Conservation (phyloP, 2,329 filamentous ascomycete species). For the Aspergillus aculeatus region DNA sequence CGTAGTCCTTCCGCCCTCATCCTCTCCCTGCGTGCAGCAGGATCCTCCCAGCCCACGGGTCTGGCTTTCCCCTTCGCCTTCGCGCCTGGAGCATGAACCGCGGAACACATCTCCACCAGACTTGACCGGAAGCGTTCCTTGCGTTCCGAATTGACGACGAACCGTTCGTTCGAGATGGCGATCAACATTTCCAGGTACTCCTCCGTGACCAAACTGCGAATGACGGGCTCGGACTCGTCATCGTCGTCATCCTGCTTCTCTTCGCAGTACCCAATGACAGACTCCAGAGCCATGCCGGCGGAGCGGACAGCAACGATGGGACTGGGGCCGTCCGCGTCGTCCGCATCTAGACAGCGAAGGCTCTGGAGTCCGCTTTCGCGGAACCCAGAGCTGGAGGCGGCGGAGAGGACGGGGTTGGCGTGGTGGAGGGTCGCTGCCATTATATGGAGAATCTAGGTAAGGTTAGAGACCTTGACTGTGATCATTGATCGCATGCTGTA, state of each 20-base stretch:
- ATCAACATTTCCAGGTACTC: slow-evolving; percentile 68
- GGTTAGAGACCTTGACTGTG: slow-evolving; percentile 20
- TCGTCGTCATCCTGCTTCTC: slow-evolving; percentile 32
- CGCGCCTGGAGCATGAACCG: slow-evolving; percentile 1
- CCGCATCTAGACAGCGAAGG: slow-evolving; percentile 55
- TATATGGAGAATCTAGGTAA: slow-evolving; percentile 76
- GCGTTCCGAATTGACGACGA: slow-evolving; percentile 40
- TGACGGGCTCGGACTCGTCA: slow-evolving; percentile 39
- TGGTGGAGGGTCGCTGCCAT: slow-evolving; percentile 72
- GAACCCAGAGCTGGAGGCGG: slow-evolving; percentile 79
- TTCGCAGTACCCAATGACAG: slow-evolving; percentile 64
- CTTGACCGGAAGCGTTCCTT: slow-evolving; percentile 38
- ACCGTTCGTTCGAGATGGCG: slow-evolving; percentile 65
- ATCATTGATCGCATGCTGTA: too few species aligned
- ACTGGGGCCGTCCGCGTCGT: slow-evolving; percentile 46
- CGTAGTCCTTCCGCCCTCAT: slow-evolving; percentile 43
- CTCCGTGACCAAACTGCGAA: slow-evolving; percentile 60
- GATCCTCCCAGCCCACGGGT: slow-evolving; percentile 38
- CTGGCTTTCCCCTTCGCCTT: slow-evolving; percentile 24
- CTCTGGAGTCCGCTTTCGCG: slow-evolving; percentile 76
- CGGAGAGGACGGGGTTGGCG: slow-evolving; percentile 72
- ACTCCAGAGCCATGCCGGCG: slow-evolving; percentile 78
- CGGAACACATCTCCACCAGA: slow-evolving; percentile 27
- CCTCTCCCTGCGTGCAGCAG: slow-evolving; percentile 36
- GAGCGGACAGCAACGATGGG: slow-evolving; percentile 85